phyloP scores from a whole-genome alignment of 2,329 filamentous ascomycete species.

The Venturia aucupariae region DNA sequence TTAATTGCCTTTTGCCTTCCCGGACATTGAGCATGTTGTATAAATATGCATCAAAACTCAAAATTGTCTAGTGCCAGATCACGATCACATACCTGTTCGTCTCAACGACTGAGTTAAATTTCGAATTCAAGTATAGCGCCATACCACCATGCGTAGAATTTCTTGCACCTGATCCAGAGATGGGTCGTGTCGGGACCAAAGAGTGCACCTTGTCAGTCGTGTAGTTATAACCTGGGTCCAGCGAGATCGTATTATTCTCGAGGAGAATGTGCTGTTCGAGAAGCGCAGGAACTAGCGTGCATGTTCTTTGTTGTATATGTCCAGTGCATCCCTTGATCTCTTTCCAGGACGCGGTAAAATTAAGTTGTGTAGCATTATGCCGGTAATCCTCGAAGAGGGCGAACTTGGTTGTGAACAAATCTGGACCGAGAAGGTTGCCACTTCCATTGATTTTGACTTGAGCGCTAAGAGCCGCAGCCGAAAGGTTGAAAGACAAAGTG shows the following conservation, averaged over 20 bases:
- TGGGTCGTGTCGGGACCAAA: not conserved
- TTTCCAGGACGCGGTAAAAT: not conserved
- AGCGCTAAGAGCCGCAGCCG: not conserved
- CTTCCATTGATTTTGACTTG: not conserved
- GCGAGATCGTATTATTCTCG: not conserved
- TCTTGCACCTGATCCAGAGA: no score
- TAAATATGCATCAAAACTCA: no score
- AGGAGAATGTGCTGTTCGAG: not conserved
- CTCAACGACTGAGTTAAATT: not conserved
- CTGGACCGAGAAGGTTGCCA: not conserved
- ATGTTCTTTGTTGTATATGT: not conserved
- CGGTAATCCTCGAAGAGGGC: not conserved
- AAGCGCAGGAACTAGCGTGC: not conserved
- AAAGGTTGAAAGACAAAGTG: not conserved
- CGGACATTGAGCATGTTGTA: no score
- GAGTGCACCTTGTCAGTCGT: not conserved
- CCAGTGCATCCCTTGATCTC: not conserved
- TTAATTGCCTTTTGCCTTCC: no score
- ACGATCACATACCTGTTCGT: not conserved
- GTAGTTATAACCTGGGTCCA: not conserved
- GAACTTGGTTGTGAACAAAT: not conserved
- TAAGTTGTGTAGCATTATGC: not conserved
- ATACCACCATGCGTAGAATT: conserved; percentile 8
- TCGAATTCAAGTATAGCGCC: not conserved
- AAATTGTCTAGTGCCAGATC: not conserved